A percentile compares a stretch with the other conserved stretches of the same genome.
Evolutionary conservation across 2,329 filamentous ascomycete species (phyloP).

Genomic region (Periconia sp.): DNA sequence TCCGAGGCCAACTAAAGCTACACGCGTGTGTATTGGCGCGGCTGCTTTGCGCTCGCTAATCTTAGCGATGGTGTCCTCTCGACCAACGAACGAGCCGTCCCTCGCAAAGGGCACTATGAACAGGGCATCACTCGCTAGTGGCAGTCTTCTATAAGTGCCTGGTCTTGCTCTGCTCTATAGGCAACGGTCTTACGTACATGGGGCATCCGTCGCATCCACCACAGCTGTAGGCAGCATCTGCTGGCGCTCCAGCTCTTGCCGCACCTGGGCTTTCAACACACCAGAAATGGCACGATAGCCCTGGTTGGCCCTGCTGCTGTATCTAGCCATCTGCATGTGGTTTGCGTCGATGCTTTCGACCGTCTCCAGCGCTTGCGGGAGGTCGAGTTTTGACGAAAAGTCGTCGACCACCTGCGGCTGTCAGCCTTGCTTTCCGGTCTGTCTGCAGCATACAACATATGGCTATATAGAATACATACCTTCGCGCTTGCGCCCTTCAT

Average conservation of each 20-base stretch:
- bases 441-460: not conserved
- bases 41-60: constrained; percentile 13
- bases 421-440: constrained; percentile 11
- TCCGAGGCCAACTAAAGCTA: constrained; percentile 19
- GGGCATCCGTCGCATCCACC: constrained; percentile 1
- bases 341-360: constrained; percentile 50
- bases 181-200: constrained; percentile 14
- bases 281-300: constrained; percentile 37
- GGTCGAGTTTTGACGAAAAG: constrained; percentile 49
- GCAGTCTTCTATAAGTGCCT: constrained; percentile 8
- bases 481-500: constrained; percentile 44
- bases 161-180: constrained; percentile 9
- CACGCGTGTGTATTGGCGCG: constrained; percentile 11
- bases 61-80: constrained; percentile 11
- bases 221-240: constrained; percentile 3
- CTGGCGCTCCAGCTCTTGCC: constrained; percentile 11
- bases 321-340: constrained; percentile 49
- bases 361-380: constrained; percentile 40
- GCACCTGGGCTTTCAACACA: constrained; percentile 33
- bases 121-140: constrained; percentile 12
- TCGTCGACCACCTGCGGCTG: constrained; percentile 44
- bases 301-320: constrained; percentile 30
- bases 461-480: constrained; percentile 27
- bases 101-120: constrained; percentile 16
- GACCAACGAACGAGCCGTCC: constrained; percentile 13